Conservation (phyloP, 345 rosid species). For the Lumnitzera littorea region DNA sequence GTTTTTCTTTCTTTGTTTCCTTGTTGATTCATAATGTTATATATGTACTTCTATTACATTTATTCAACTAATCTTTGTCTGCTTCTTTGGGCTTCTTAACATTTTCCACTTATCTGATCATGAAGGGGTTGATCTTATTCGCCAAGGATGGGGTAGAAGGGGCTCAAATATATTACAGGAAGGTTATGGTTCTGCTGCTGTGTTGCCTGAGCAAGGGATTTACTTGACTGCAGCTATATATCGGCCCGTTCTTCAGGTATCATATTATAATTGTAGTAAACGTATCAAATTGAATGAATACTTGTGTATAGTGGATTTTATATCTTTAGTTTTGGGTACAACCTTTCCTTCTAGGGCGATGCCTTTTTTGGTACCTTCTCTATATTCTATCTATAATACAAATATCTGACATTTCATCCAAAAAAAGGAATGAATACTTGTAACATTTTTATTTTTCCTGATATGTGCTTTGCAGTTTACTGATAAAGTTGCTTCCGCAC, state of each 20-base stretch:
- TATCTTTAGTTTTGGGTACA: too few relatives aligned
- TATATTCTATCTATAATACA: too few relatives aligned
- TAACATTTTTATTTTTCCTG: constrained; percentile 10
- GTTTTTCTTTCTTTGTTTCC: too few relatives aligned
- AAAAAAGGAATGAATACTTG: constrained; percentile 4
- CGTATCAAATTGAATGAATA: background rate
- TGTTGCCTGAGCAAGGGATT: constrained; percentile 98
- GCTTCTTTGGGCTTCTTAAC: background rate
- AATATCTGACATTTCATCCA: too few relatives aligned
- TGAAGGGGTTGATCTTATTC: constrained; percentile 16
- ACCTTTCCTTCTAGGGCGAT: too few relatives aligned
- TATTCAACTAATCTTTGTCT: too few relatives aligned
- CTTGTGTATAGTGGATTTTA: too few relatives aligned
- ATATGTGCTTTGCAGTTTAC: constrained; percentile 69
- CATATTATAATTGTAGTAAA: constrained; percentile 9
- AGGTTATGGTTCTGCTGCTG: constrained; percentile 96
- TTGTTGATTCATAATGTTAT: too few relatives aligned
- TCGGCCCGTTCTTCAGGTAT: constrained; percentile 94
- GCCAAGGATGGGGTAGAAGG: constrained; percentile 89
- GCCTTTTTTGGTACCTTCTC: too few relatives aligned
- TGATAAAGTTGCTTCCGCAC: constrained; percentile 76
- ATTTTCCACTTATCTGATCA: background rate
- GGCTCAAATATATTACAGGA: constrained; percentile 70
- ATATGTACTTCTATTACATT: too few relatives aligned
- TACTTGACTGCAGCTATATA: constrained; percentile 92